A percentile compares a stretch with the other conserved stretches of the same genome.
Evolutionary conservation across 805 yeast genomes (phyloP).

Genomic region (Zygotorulaspora sp.): DNA sequence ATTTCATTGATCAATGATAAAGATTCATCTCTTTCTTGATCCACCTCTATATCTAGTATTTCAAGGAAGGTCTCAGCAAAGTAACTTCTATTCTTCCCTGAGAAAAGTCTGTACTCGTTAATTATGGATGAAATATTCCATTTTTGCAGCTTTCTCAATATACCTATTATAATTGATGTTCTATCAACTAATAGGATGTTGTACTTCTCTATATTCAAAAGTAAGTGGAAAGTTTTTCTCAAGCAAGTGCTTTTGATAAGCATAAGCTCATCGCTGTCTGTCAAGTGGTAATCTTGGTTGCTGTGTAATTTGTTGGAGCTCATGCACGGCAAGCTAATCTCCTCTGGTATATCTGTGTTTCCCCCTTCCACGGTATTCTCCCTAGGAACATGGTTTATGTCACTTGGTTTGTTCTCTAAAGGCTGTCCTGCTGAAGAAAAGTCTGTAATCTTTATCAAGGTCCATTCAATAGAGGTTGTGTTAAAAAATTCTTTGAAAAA

Average conservation of each 20-base stretch:
- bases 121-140: conserved; percentile 85
- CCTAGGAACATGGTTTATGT: conserved; percentile 12
- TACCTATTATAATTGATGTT: conserved; percentile 73
- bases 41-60: conserved; percentile 45
- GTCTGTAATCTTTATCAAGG: conserved; percentile 35
- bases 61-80: conserved; percentile 81
- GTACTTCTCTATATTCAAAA: conserved; percentile 58
- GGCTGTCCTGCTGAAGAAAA: conserved; percentile 23
- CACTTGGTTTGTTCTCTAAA: conserved; percentile 5
- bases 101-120: conserved; percentile 75
- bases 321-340: neutral
- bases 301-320: conserved; percentile 3
- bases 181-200: conserved; percentile 75
- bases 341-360: neutral
- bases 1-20: conserved; percentile 10
- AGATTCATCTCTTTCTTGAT: conserved; percentile 26
- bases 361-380: conserved; percentile 13
- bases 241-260: conserved; percentile 62
- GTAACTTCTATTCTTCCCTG: conserved; percentile 70
- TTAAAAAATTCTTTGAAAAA: conserved; percentile 62
- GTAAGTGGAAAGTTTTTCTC: conserved; percentile 57
- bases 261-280: conserved; percentile 64
- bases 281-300: conserved; percentile 20
- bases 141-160: conserved; percentile 74
- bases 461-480: conserved; percentile 48